Evolutionary conservation across 176 grass and related monocot genomes (phyloP), one percentile per base, ranked within the genome.

Genomic region (Raddia distichophylla): DNA sequence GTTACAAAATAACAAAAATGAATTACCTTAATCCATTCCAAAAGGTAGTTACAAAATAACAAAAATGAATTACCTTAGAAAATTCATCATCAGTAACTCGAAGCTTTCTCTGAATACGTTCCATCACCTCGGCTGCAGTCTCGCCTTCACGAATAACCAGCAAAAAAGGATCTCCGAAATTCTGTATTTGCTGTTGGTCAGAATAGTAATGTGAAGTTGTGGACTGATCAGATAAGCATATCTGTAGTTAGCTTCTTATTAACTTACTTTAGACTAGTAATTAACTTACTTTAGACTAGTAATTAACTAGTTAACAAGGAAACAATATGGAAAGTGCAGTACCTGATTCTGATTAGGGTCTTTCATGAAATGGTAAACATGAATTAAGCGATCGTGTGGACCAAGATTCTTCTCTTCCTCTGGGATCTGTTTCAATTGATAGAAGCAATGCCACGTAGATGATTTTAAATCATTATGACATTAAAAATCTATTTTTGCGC

Each of bases 281-380:
- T 60, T 60, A 83, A 83, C 20, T 15, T 2, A 47, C 54, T 22
- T 63, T 64, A 77, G 15, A 52, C 48, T 51, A 66, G 44, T 40
- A 57, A 66, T 19, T 78, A 75, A 70, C 19, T 34, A 54, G 56
- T n/a, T 77, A 75, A 71, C 16, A 70, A 73, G 52, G 58, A 20
- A 73, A 76, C 44, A 8, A 58, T 42, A 71, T 17, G 67, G 43
- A 65, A 72, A 79, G 13, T 80, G 43, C 47, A 70, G 45, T 87
- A 88, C 84, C 69, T 94, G 92, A 46, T 94, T 94, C 76, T 94
- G 92, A 87, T 89, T 94, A 71, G 90, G 82, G 83, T 92, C 93
- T 88, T 92, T 95, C 82, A 85, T 92, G 87, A 95, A 95, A 88
- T 95, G 93, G 37, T 95, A 92, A 60, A 95, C 93, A 65, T 94